Conservation (phyloP, 2,329 filamentous ascomycete species). For the Penicillium frequentans region DNA sequence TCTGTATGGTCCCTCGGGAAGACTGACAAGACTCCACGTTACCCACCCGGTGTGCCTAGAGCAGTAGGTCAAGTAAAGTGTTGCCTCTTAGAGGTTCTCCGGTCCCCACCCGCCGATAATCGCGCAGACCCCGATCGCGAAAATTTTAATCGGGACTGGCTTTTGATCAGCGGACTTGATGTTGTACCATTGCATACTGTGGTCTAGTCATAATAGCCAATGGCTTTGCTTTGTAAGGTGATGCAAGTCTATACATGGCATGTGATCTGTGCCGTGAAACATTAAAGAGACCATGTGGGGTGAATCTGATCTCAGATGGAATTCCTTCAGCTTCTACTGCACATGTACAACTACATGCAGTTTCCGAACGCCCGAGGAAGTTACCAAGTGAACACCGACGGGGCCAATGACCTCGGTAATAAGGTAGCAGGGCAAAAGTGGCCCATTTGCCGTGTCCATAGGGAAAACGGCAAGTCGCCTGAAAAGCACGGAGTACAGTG, state of each 20-base stretch:
- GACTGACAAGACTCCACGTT: background rate
- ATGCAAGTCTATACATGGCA: background rate
- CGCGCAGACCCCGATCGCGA: constrained; percentile 10
- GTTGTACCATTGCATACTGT: background rate
- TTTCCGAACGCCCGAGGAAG: no score
- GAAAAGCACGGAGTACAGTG: background rate
- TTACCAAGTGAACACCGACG: no score
- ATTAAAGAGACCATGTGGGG: background rate
- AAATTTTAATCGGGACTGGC: constrained; percentile 5
- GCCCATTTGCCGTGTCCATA: background rate
- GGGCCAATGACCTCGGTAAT: no score
- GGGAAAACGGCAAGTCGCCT: background rate
- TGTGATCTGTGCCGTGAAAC: background rate
- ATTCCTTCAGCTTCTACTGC: background rate
- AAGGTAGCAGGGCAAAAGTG: background rate
- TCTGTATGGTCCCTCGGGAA: background rate
- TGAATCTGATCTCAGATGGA: background rate
- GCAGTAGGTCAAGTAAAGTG: constrained; percentile 12
- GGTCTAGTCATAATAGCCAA: background rate
- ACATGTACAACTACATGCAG: no score
- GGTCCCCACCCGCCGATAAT: constrained; percentile 10
- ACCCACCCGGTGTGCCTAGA: constrained; percentile 10
- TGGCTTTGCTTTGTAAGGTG: background rate
- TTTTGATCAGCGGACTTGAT: constrained; percentile 3
- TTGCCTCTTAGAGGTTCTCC: constrained; percentile 9